Evolutionary conservation across 2,329 filamentous ascomycete species (phyloP).

Genomic region (Stemphylium lycopersici): DNA sequence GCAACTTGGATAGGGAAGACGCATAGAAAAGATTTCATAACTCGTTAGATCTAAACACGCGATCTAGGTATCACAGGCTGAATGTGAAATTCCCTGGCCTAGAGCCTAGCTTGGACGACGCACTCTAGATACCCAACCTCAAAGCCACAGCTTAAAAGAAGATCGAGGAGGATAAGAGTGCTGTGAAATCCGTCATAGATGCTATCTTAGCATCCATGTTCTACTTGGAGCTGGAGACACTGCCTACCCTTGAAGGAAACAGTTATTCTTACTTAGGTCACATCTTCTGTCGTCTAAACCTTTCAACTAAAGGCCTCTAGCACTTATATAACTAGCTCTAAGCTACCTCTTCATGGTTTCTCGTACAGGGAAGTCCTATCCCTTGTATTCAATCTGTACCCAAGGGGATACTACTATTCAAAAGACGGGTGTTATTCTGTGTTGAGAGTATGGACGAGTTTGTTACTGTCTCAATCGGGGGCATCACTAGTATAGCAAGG

Average conservation of each 20-base stretch:
- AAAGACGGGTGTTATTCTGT: too few species aligned
- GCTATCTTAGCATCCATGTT: neutral
- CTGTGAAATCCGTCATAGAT: neutral
- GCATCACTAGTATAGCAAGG: too few species aligned
- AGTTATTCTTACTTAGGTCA: neutral
- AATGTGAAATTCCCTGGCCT: neutral
- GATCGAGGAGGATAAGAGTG: neutral
- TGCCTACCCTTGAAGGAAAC: neutral
- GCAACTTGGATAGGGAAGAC: neutral
- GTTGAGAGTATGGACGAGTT: too few species aligned
- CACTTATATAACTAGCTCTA: neutral
- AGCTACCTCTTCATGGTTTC: too few species aligned
- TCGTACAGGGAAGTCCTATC: too few species aligned
- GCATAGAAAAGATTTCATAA: neutral
- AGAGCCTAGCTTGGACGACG: neutral
- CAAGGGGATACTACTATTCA: too few species aligned
- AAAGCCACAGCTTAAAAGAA: neutral
- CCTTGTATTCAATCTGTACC: too few species aligned
- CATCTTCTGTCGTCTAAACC: neutral
- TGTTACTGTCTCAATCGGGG: too few species aligned
- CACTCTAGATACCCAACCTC: neutral
- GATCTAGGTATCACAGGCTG: neutral
- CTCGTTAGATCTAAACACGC: neutral
- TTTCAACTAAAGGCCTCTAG: neutral
- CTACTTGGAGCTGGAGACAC: neutral